Base-by-base conservation (phyloP, 345 rosid genomes). In the Cardamine occulta region DNA sequence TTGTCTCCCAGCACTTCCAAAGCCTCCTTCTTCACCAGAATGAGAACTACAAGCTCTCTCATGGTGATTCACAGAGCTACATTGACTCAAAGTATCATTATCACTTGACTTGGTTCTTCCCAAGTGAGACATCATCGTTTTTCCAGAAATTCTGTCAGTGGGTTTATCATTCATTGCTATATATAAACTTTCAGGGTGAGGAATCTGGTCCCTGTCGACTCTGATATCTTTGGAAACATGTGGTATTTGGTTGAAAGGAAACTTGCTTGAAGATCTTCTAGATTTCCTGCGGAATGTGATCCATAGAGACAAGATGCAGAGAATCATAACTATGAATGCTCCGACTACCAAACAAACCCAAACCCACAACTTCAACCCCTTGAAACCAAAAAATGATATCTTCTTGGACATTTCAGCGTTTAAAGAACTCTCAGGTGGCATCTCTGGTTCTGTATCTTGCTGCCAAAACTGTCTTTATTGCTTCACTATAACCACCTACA, bases 11-110 rank as follows among this genome's bases (percentile, higher is more conserved):
- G 60, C 81, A 4, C 74, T 80, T 48, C 90, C 97, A 14, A 88
- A 90, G 77, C 92, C 87, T 77, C 92, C 99, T 85, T 90, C 97
- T 76, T 95, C 99, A 34, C 91, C 96, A 3, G 99, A 95, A 23
- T 89, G 89, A 31, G 87, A 89, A 69, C 93, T 87, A 63, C 80
- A 76, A 31, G 81, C 93, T 82, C 88, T 89, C 80, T 89, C 97
- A 8, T 83, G 87, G 67, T 86, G 83, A 81, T 86, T 74, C 40
- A 86, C 59, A 0, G 93, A 92, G 76, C 97, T 90, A 66, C 92
- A 87, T 40, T 86, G 97, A 74, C 97, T 95, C 68, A 72, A 65
- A 45, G 84, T 92, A 73, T 95, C 97, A 29, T 85, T 88, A 84
- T 95, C 97, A 75, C 89, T 90, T 4, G 88, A 89, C 77, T 87